These are phyloP conservation scores for Strobilomyces dryophilus DNA, from an alignment of 768 basidiomycete species.

Conservation along the genomic window DNA sequence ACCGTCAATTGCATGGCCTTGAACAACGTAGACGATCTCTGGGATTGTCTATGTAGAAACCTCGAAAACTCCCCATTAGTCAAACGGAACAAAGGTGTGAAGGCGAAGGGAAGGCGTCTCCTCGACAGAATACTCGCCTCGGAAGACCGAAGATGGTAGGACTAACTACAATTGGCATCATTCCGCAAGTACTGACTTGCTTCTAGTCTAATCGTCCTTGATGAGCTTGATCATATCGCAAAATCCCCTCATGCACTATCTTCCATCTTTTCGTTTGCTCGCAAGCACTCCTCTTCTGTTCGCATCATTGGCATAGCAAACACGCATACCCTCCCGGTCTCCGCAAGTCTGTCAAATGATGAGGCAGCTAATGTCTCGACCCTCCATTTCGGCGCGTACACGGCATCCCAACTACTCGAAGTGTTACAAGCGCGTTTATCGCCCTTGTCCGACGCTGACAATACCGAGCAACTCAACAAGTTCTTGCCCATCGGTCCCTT, in stretches of 20 bases:
- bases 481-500: conserved; percentile 64
- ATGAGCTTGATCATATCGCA: conserved; percentile 83
- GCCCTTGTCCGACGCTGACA: conserved; percentile 39
- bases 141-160: conserved; percentile 55
- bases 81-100: conserved; percentile 38
- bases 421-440: conserved; percentile 65
- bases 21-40: conserved; percentile 60
- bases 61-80: conserved; percentile 35
- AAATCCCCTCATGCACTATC: conserved; percentile 54
- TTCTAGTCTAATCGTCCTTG: conserved; percentile 69
- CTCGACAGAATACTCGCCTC: conserved; percentile 43
- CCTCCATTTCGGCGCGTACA: conserved; percentile 80
- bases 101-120: conserved; percentile 42
- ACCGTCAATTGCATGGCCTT: conserved; percentile 82
- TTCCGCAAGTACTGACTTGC: conserved; percentile 18
- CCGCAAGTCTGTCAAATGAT: conserved; percentile 36
- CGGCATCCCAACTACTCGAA: conserved; percentile 60
- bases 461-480: conserved; percentile 36
- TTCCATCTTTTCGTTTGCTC: conserved; percentile 66
- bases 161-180: neutral
- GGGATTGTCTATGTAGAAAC: conserved; percentile 63
- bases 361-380: conserved; percentile 48
- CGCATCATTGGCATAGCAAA: conserved; percentile 86
- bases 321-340: conserved; percentile 75
- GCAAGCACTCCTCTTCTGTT: conserved; percentile 45